These are phyloP conservation scores for Phytophthora quininea DNA, from an alignment of 352 stramenopile genomes.

Conservation along the genomic window DNA sequence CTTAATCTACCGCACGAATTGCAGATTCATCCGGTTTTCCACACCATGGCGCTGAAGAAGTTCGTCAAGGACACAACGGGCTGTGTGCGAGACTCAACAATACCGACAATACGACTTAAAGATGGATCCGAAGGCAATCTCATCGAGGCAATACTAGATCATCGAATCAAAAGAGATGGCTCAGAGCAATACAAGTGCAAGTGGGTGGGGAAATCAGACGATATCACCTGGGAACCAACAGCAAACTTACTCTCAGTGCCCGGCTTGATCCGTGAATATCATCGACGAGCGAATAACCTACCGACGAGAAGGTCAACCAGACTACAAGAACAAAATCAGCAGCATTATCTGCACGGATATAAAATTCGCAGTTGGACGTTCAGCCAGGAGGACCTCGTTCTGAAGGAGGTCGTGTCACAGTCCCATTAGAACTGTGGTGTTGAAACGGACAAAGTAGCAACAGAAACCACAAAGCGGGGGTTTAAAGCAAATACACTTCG, in stretches of 20 bases:
- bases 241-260: conserved; percentile 6
- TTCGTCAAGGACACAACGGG: background rate
- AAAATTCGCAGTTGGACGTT: too few relatives aligned
- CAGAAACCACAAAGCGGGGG: too few relatives aligned
- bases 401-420: too few relatives aligned
- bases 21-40: background rate
- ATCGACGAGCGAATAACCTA: background rate
- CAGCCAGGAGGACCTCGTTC: too few relatives aligned
- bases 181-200: conserved; percentile 7
- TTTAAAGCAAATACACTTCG: too few relatives aligned
- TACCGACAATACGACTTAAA: conserved; percentile 7
- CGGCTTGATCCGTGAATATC: conserved; percentile 6
- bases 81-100: too few relatives aligned
- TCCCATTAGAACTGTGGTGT: too few relatives aligned
- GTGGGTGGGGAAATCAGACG: conserved; percentile 3
- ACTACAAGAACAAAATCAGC: background rate
- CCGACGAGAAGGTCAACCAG: background rate
- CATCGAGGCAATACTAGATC: too few relatives aligned
- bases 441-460: too few relatives aligned
- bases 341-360: too few relatives aligned
- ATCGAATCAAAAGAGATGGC: background rate
- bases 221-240: conserved; percentile 11
- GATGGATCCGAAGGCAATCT: conserved; percentile 3
- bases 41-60: background rate
- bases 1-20: background rate